Evolutionary conservation across 2,329 filamentous ascomycete genomes (phyloP).

Genomic region (Pleomassaria siparia): DNA sequence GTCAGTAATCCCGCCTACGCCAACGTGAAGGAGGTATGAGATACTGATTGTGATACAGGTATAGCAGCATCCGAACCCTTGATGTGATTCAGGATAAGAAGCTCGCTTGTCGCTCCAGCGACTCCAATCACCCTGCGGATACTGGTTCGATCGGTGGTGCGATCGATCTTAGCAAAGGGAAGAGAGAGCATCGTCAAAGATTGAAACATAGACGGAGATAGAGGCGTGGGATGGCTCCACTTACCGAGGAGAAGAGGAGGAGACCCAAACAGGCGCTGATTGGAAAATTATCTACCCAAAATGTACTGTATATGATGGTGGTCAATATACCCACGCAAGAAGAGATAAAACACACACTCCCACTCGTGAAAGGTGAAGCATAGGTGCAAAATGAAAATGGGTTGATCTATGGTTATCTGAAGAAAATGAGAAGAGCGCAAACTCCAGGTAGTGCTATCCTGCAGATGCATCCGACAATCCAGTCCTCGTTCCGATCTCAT

Average conservation of each 20-base stretch:
- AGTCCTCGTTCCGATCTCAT: too few species aligned
- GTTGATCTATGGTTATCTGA: not conserved
- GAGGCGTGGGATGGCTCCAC: not conserved
- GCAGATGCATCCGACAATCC: too few species aligned
- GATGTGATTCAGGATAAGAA: constrained; percentile 18
- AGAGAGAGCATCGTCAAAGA: not conserved
- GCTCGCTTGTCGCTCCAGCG: constrained; percentile 52
- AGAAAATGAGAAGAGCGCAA: too few species aligned
- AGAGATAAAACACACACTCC: constrained; percentile 2
- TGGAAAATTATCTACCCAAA: constrained; percentile 1
- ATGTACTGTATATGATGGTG: constrained; percentile 8
- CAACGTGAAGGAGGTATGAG: not conserved
- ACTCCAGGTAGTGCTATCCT: too few species aligned
- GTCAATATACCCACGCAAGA: constrained; percentile 6
- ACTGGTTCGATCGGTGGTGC: constrained; percentile 35
- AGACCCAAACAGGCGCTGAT: constrained; percentile 1
- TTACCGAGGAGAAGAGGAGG: constrained; percentile 2
- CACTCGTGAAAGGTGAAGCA: not conserved
- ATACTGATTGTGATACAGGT: constrained; percentile 15
- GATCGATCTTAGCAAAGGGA: not conserved
- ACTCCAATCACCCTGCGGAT: constrained; percentile 54
- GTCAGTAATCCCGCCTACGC: constrained; percentile 26
- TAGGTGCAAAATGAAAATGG: not conserved
- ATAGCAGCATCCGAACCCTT: constrained; percentile 42
- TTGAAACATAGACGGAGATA: not conserved